Percentiles rank a stretch among this genome's conserved stretches.
Conservation (phyloP, 345 rosid genomes). For the Camelina hispida region DNA sequence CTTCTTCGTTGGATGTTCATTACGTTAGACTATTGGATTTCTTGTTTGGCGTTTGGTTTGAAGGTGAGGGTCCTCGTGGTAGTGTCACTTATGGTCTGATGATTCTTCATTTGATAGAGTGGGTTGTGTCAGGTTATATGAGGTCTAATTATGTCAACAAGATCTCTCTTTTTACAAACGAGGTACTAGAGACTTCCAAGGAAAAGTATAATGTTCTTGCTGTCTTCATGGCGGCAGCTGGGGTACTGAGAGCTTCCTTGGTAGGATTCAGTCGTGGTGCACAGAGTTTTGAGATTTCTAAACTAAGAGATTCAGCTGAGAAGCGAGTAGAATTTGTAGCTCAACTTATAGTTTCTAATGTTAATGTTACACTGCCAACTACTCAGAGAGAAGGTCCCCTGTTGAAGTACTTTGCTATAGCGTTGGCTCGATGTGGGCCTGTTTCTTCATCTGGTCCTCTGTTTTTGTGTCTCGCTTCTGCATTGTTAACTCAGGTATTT, state of each 20-base stretch:
- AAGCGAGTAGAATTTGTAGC: slow-evolving; percentile 55
- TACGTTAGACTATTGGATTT: slow-evolving; percentile 56
- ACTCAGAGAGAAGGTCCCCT: slow-evolving; percentile 48
- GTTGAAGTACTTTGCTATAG: slow-evolving; percentile 68
- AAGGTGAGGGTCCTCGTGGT: slow-evolving; percentile 57
- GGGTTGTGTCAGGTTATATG: slow-evolving; percentile 73
- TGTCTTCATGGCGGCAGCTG: slow-evolving; percentile 74
- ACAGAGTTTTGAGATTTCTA: slow-evolving; percentile 50
- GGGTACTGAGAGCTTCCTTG: slow-evolving; percentile 69
- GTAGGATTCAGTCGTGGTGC: slow-evolving; percentile 48
- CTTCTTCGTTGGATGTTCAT: slow-evolving; percentile 58
- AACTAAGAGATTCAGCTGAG: slow-evolving; percentile 64
- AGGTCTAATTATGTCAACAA: slow-evolving; percentile 52
- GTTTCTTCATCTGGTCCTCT: slow-evolving; percentile 60
- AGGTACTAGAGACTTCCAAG: slow-evolving; percentile 53
- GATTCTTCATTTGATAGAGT: slow-evolving; percentile 84
- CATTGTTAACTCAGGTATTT: slow-evolving; percentile 69
- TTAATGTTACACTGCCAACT: slow-evolving; percentile 38
- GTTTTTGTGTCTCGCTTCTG: slow-evolving; percentile 67
- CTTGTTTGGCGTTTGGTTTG: slow-evolving; percentile 68
- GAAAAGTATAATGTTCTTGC: slow-evolving; percentile 54
- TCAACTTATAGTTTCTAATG: slow-evolving; percentile 50
- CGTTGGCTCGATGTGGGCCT: slow-evolving; percentile 77
- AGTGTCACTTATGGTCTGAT: slow-evolving; percentile 66
- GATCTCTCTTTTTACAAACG: slow-evolving; percentile 50